Conservation (phyloP, 2,329 filamentous ascomycete genomes). For the Hirsutella minnesotensis region DNA sequence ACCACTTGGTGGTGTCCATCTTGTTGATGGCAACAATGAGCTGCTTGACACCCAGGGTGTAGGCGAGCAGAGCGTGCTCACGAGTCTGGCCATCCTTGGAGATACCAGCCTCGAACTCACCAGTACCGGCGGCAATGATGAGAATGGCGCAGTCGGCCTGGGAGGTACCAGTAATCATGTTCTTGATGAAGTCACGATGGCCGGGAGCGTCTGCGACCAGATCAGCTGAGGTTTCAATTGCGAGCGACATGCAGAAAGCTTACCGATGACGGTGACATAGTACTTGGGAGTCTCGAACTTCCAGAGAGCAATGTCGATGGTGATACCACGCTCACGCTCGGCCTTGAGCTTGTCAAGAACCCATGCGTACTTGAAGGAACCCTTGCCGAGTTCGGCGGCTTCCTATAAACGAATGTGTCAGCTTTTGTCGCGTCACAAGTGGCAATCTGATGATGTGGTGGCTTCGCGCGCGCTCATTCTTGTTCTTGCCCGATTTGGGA, state of each 20-base stretch:
- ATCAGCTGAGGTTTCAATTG: conserved; percentile 3
- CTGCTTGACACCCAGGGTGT: conserved; percentile 99
- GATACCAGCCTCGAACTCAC: conserved; percentile 99
- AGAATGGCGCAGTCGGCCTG: conserved; percentile 99
- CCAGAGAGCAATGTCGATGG: conserved; percentile 99
- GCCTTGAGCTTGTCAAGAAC: conserved; percentile 99
- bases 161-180: conserved; percentile 99
- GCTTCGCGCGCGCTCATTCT: not conserved
- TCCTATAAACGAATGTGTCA: conserved; percentile 45
- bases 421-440: conserved; percentile 6
- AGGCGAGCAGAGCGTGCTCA: conserved; percentile 99
- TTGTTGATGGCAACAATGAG: conserved; percentile 99
- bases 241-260: conserved; percentile 18
- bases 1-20: conserved; percentile 99
- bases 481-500: not conserved
- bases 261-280: conserved; percentile 95
- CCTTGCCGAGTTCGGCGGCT: conserved; percentile 98
- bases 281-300: conserved; percentile 99
- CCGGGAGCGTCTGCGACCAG: conserved; percentile 74
- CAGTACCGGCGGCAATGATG: conserved; percentile 99
- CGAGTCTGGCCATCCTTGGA: conserved; percentile 99
- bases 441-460: not conserved
- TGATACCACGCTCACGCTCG: conserved; percentile 99
- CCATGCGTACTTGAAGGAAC: conserved; percentile 99
- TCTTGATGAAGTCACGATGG: conserved; percentile 99